These are phyloP conservation scores for Secale cereale DNA, from an alignment of 176 grass and related monocot genomes.

Conservation along the genomic window DNA sequence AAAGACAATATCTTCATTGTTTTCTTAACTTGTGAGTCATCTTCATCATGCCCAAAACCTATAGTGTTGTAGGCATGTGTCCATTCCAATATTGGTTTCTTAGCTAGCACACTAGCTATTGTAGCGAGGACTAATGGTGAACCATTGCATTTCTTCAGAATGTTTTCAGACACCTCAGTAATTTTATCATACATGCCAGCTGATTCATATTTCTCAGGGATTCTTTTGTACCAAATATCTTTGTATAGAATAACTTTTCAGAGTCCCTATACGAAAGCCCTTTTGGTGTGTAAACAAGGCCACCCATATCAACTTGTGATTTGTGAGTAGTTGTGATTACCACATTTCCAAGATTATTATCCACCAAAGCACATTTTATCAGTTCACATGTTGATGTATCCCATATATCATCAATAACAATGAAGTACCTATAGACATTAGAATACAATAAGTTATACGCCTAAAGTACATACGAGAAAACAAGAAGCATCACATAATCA, in stretches of 20 bases:
- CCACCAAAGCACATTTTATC: neutral
- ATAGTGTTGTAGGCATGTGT: neutral
- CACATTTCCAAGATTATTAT: neutral
- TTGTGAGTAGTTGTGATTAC: neutral
- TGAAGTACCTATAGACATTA: neutral
- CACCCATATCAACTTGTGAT: neutral
- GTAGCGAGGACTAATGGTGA: neutral
- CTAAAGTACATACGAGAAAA: too few species aligned
- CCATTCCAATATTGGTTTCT: neutral
- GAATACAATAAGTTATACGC: too few species aligned
- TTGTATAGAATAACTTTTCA: neutral
- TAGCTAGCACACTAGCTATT: neutral
- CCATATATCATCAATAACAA: neutral
- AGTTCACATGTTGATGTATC: neutral
- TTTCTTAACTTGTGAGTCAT: neutral
- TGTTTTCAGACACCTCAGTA: neutral
- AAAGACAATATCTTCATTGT: neutral
- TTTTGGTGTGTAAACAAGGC: neutral
- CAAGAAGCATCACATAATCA: too few species aligned
- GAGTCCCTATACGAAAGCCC: neutral
- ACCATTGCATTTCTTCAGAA: neutral
- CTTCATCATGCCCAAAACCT: neutral
- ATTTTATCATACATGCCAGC: neutral
- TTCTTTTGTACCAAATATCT: neutral
- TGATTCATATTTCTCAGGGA: neutral